Conservation (phyloP, 148 eudicot genomes). For the Polygonum aviculare region DNA sequence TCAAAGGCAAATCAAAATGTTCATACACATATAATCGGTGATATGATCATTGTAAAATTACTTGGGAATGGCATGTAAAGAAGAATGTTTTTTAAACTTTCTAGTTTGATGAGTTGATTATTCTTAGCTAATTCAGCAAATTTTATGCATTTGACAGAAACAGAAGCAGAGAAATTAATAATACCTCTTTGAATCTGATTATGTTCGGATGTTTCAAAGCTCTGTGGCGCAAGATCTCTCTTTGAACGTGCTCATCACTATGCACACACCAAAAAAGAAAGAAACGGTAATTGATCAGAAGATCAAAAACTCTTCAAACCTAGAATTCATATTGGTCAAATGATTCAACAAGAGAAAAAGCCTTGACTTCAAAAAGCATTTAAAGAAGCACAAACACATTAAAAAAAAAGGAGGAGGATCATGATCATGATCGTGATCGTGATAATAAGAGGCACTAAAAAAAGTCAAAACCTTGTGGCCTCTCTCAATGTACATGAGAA, state of each 20-base stretch:
- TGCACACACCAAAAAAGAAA: slow-evolving; percentile 9
- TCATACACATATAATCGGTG: neutral
- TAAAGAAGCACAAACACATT: neutral
- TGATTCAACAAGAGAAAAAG: neutral
- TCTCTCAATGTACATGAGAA: slow-evolving; percentile 62
- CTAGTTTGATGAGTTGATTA: neutral
- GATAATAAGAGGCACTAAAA: neutral
- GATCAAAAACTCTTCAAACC: neutral
- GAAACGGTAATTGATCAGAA: neutral
- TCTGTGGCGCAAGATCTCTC: slow-evolving; percentile 74
- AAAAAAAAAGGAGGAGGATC: neutral
- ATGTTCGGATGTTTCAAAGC: slow-evolving; percentile 68
- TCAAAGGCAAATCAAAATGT: neutral
- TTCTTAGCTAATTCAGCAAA: neutral
- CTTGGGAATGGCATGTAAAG: no score
- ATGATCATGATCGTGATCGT: neutral
- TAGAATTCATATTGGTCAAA: neutral
- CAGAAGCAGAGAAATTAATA: no score
- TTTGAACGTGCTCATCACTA: slow-evolving; percentile 77
- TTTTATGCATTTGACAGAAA: no score
- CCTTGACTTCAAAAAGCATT: neutral
- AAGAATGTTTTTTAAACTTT: no score
- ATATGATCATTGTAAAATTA: no score
- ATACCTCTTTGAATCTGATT: slow-evolving; percentile 65
- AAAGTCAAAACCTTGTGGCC: slow-evolving; percentile 40